Evolutionary conservation across 768 basidiomycete genomes (phyloP).

Genomic region (Tulasnella sp.): DNA sequence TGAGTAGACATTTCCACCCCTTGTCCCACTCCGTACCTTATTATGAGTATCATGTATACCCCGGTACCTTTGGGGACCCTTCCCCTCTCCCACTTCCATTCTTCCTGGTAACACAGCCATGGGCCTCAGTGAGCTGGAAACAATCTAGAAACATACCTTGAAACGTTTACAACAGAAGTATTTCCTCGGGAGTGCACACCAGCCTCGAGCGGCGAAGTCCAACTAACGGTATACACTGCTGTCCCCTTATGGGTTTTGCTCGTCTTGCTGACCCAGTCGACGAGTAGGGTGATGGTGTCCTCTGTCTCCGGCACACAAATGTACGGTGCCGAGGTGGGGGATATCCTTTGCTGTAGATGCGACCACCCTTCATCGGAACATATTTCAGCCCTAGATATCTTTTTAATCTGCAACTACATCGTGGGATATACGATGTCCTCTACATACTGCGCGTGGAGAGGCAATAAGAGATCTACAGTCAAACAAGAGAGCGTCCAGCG

Average conservation of each 20-base stretch:
- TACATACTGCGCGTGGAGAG: slow-evolving; percentile 47
- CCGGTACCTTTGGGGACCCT: no score
- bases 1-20: no score
- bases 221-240: slow-evolving; percentile 85
- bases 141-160: slow-evolving; percentile 40
- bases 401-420: no score
- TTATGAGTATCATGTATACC: no score
- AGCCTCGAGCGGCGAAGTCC: slow-evolving; percentile 83
- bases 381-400: no score
- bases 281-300: slow-evolving; percentile 89
- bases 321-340: slow-evolving; percentile 77
- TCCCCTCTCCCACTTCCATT: no score
- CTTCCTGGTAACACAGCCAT: no score
- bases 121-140: not conserved
- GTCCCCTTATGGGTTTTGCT: slow-evolving; percentile 71
- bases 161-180: slow-evolving; percentile 94
- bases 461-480: slow-evolving; percentile 43
- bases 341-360: slow-evolving; percentile 87
- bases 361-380: no score
- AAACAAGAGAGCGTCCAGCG: not conserved
- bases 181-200: slow-evolving; percentile 82
- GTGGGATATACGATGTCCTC: slow-evolving; percentile 4
- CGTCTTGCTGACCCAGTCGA: slow-evolving; percentile 80
- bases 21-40: no score
- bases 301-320: slow-evolving; percentile 80